These are phyloP conservation scores for Exophiala mesophila DNA, from an alignment of 2,329 filamentous ascomycete species.

Conservation along the genomic window DNA sequence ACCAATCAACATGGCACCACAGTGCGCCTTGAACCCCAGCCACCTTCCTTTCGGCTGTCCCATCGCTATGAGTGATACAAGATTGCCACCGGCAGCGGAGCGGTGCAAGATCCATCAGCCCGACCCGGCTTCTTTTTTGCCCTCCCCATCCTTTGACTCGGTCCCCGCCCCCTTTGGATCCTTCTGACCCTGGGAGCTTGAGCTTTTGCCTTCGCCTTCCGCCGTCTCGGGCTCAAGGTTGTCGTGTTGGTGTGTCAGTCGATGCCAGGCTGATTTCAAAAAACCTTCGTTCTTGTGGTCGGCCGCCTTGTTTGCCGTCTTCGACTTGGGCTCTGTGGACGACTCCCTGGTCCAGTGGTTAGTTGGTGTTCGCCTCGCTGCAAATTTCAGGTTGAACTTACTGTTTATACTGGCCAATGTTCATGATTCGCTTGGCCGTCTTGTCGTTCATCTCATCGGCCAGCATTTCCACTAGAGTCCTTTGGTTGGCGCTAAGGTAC, in stretches of 20 bases:
- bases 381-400: slow-evolving; percentile 35
- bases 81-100: too few relatives aligned
- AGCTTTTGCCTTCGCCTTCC: slow-evolving; percentile 23
- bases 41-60: too few relatives aligned
- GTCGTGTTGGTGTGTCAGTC: slow-evolving; percentile 67
- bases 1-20: too few relatives aligned
- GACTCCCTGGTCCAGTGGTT: slow-evolving; percentile 14
- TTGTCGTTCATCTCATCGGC: slow-evolving; percentile 95
- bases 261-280: slow-evolving; percentile 89
- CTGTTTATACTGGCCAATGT: slow-evolving; percentile 55
- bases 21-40: too few relatives aligned
- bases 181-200: background rate
- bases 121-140: slow-evolving; percentile 38
- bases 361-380: slow-evolving; percentile 2
- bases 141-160: slow-evolving; percentile 29
- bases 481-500: slow-evolving; percentile 83
- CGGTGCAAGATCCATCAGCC: slow-evolving; percentile 29
- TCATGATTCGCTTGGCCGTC: slow-evolving; percentile 88
- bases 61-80: slow-evolving; percentile 21
- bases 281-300: slow-evolving; percentile 79
- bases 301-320: slow-evolving; percentile 24
- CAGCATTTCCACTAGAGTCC: slow-evolving; percentile 89
- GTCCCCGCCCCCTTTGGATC: slow-evolving; percentile 11
- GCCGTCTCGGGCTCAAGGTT: slow-evolving; percentile 31
- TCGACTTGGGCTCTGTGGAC: slow-evolving; percentile 12